Base-by-base conservation (phyloP, 225 moss, liverwort and hornwort species). In the Ulota crispa region DNA sequence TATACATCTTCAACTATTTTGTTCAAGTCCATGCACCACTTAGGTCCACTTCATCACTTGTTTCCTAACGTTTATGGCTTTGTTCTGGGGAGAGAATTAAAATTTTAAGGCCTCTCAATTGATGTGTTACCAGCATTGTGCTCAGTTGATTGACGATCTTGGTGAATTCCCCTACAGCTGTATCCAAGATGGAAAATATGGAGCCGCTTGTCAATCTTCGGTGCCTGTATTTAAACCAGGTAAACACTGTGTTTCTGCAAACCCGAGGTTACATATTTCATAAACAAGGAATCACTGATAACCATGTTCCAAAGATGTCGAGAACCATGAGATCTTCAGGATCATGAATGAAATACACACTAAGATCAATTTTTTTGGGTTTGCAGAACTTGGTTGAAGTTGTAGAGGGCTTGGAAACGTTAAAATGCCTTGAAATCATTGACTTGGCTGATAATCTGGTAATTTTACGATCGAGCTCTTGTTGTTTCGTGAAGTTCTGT, bases 361-460 rank as follows among this genome's bases (percentile, higher is more conserved):
- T 27, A 21, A 50, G 41, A 16, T 36, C 3, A 1, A 28, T 23
- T 61, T 27, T 27, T 72, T 74, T 74, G 37, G 27, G 15, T 80
- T 28, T 78, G 77, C 88, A 97, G 97, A 97, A 97, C 42, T 77
- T 95, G 84, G 88, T 98, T 73, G 93, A 94, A 81, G 81, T 86
- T 50, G 88, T 98, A 50, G 92, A 87, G 42, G 94, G 97, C 4
- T 83, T 98, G 79, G 94, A 92, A 21, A 77, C 81, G 2, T 75
- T 98, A 28, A 82, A 75, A 36, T 77, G 81, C 24, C 89, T 98
- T 1, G 91, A 94, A 75, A 89, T 83, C 18, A 83, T 98, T 56
- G 93, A 98, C 75, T 77, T 98, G 34, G 94, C 93, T 53, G 94
- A 94, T 61, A 98, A 98, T 76, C 66, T 92, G 92, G 97, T 95